Evolutionary conservation across 1,139 yeast species (phyloP).

Genomic region (Diutina pseudorugosa): DNA sequence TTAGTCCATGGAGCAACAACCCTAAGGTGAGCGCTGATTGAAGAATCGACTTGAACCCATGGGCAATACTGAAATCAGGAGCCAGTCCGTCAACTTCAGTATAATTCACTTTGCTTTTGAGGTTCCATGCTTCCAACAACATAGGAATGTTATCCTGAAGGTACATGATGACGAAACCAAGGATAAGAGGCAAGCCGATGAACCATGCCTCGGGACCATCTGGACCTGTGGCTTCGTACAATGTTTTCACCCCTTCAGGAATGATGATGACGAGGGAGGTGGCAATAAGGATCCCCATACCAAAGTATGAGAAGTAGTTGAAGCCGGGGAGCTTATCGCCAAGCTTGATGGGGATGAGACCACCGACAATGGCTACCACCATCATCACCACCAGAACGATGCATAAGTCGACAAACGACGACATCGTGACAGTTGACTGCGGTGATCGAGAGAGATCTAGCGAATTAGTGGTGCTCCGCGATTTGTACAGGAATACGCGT

Average conservation of each 20-base stretch:
- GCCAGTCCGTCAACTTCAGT: neutral
- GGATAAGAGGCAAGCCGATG: constrained; percentile 23
- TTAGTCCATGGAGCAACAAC: constrained; percentile 50
- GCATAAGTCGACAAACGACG: neutral
- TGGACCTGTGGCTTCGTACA: constrained; percentile 16
- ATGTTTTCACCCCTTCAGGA: constrained; percentile 56
- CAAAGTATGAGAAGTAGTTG: constrained; percentile 15
- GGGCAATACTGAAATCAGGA: neutral
- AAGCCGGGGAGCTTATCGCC: neutral
- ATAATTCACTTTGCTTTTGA: neutral
- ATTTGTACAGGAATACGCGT: neutral
- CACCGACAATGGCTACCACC: constrained; percentile 1
- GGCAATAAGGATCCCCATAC: constrained; percentile 54
- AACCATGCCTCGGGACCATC: constrained; percentile 6
- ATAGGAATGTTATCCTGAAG: constrained; percentile 25
- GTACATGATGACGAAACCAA: constrained; percentile 44
- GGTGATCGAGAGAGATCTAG: neutral
- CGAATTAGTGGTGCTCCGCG: neutral
- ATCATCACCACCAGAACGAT: neutral
- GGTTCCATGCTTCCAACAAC: constrained; percentile 5
- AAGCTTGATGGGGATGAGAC: neutral
- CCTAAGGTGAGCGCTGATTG: constrained; percentile 43
- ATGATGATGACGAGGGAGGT: constrained; percentile 53
- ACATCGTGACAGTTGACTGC: neutral
- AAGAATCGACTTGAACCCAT: constrained; percentile 1